Evolutionary conservation across 805 yeast species (phyloP).

Genomic region (Kodamaea lidongshanica): DNA sequence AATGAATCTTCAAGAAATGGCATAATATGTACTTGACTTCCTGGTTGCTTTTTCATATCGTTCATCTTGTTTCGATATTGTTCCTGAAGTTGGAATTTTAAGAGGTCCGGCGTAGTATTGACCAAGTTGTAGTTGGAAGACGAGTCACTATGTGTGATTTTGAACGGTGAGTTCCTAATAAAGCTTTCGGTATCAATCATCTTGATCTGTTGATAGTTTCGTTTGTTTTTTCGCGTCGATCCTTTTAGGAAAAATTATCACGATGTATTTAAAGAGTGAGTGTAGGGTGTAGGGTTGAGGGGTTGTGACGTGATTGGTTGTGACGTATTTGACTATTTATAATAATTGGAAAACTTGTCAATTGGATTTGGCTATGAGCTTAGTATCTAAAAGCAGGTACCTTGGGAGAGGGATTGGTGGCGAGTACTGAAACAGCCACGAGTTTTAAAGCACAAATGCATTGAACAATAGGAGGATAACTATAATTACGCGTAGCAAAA

Average conservation of each 20-base stretch:
- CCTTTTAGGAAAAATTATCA: neutral
- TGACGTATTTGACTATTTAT: no score
- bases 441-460: no score
- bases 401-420: no score
- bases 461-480: no score
- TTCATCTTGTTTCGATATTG: slow-evolving; percentile 24
- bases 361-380: no score
- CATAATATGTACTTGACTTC: no score
- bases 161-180: slow-evolving; percentile 33
- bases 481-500: no score
- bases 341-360: no score
- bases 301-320: no score
- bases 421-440: no score
- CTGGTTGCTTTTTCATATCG: slow-evolving; percentile 8
- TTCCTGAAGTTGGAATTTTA: slow-evolving; percentile 40
- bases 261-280: neutral
- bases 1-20: slow-evolving; percentile 26
- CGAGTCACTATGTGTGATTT: slow-evolving; percentile 20
- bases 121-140: slow-evolving; percentile 24
- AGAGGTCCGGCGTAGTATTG: slow-evolving; percentile 38
- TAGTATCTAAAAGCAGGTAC: no score
- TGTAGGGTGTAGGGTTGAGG: neutral
- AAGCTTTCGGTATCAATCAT: slow-evolving; percentile 37
- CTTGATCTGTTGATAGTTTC: slow-evolving; percentile 1
- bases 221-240: no score